Percentiles rank a stretch among this genome's conserved stretches.
Evolutionary conservation across 176 grass and related monocot species (phyloP).

Genomic region (Lolium rigidum): DNA sequence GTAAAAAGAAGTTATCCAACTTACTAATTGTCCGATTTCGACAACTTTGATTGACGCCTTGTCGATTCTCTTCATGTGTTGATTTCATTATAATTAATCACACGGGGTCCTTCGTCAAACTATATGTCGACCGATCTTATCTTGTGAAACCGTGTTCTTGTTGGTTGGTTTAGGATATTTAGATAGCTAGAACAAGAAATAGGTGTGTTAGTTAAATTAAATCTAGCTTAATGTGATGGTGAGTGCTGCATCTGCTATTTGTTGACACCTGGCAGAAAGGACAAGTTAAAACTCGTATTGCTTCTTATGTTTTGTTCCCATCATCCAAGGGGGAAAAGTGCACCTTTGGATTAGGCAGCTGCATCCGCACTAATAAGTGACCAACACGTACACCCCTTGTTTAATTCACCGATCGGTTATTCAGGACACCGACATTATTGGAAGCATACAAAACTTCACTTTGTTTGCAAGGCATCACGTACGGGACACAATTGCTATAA

Average conservation of each 20-base stretch:
- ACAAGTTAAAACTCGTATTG: neutral
- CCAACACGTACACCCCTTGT: neutral
- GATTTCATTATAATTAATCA: too few relatives aligned
- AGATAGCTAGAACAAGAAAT: neutral
- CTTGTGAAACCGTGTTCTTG: too few relatives aligned
- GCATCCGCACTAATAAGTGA: neutral
- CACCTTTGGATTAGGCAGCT: neutral
- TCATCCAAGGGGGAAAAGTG: neutral
- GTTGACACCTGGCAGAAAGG: neutral
- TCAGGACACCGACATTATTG: too few relatives aligned
- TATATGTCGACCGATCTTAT: too few relatives aligned
- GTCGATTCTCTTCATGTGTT: too few relatives aligned
- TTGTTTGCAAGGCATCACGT: neutral
- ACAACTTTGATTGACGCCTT: too few relatives aligned
- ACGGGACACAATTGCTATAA: too few relatives aligned
- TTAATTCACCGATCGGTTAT: neutral
- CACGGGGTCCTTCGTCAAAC: too few relatives aligned
- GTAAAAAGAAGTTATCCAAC: too few relatives aligned
- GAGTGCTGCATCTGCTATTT: neutral
- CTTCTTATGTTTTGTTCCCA: neutral
- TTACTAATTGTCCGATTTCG: too few relatives aligned
- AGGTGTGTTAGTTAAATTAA: neutral
- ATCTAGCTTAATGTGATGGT: neutral
- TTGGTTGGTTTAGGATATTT: too few relatives aligned
- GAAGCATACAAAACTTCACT: too few relatives aligned